Evolutionary conservation across 176 grass and related monocot genomes (phyloP), one percentile per base, ranked within the genome.

Genomic region (Aegilops speltoides): DNA sequence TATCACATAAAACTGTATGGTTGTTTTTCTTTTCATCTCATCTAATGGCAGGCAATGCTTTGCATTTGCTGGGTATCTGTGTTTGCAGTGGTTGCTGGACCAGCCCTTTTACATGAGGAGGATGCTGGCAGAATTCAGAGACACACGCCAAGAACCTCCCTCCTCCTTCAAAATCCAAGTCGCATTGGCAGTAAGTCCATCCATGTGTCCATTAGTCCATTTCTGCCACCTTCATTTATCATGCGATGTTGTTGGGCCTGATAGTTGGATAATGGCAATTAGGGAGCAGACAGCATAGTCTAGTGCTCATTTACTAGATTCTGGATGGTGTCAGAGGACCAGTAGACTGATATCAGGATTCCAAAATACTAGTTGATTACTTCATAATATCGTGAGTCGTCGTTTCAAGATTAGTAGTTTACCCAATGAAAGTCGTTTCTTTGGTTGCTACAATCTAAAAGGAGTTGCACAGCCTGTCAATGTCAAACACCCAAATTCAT

Each of bases 81-180:
- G 6, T 40, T 40, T 76, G 72, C 59, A 85, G 83, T 85, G 83
- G 71, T 77, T 77, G 72, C 57, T 85, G 72, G 83, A 85, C 57
- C 72, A 76, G 61, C 82, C 83, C 17, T 85, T 85, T 34, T 85
- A 85, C 41, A 85, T 52, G 26, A 22, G 26, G 54, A 77, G 71
- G 38, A 62, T 85, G 72, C 41, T 76, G 26, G 1, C 57, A 85
- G 71, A 85, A 77, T 64, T 85, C 25, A 29, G 40, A 32, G 40
- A 68, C 79, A 66, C 57, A n/a, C 6, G 9, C 24, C 9, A 11
- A n/a, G 37, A 2, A 46, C 59, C 71, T 65, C 59, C 72, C 20
- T 16, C 29, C 10, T 11, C 64, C 25, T 85, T 85, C 40, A 73
- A 45, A 64, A 4, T 77, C 12, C 50, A 85, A 66, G 37, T 77